Conservation (phyloP, 2,329 filamentous ascomycete species). For the Penicillium sp. region DNA sequence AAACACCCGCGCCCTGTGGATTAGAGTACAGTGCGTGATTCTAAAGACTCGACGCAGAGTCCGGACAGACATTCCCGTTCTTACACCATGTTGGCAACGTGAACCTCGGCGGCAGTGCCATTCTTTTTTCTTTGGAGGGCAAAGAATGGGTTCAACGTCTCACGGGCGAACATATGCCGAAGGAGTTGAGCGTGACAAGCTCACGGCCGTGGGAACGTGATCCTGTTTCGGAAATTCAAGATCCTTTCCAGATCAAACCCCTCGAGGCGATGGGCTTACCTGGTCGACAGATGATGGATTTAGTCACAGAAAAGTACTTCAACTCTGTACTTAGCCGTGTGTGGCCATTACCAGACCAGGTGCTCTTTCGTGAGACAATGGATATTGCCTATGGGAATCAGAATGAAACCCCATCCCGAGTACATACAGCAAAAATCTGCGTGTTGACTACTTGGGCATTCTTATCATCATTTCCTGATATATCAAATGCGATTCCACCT, state of each 20-base stretch:
- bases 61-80: background rate
- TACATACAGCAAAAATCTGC: constrained; percentile 3
- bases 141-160: constrained; percentile 4
- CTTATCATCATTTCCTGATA: constrained; percentile 1
- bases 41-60: background rate
- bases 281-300: background rate
- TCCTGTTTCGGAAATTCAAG: background rate
- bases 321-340: constrained; percentile 2
- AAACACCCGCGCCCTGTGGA: background rate
- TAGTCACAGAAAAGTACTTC: background rate
- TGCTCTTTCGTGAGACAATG: constrained; percentile 4
- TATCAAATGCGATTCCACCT: background rate
- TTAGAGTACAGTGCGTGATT: background rate
- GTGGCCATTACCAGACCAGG: constrained; percentile 3
- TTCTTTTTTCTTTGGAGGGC: background rate
- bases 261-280: background rate
- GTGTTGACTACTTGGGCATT: constrained; percentile 8
- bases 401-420: background rate
- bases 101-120: background rate
- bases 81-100: background rate
- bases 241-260: background rate
- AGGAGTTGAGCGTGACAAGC: background rate
- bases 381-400: constrained; percentile 2
- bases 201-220: constrained; percentile 5
- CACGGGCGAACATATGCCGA: constrained; percentile 1